Percentiles rank a stretch among this genome's conserved stretches.
Conservation (phyloP, 2,329 filamentous ascomycete species). For the Venturia nashicola region DNA sequence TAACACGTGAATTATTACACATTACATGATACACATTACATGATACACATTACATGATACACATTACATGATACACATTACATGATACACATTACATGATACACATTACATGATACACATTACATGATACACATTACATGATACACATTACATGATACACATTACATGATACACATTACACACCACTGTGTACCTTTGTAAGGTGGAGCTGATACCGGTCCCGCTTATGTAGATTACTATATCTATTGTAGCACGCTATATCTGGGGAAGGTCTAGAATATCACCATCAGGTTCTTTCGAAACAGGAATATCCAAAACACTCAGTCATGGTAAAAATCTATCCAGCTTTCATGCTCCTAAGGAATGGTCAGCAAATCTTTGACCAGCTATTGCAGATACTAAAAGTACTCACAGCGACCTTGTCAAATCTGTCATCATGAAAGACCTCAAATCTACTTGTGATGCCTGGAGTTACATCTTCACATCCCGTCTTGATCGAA, state of each 20-base stretch:
- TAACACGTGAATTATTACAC: no score
- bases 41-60: no score
- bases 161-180: no score
- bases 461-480: slow-evolving; percentile 25
- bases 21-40: no score
- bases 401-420: slow-evolving; percentile 14
- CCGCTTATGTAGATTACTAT: neutral
- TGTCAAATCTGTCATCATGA: slow-evolving; percentile 20
- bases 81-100: no score
- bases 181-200: no score
- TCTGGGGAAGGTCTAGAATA: neutral
- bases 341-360: slow-evolving; percentile 9
- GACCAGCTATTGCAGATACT: slow-evolving; percentile 10
- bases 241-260: neutral
- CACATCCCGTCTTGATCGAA: slow-evolving; percentile 17
- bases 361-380: neutral
- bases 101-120: no score
- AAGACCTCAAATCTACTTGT: slow-evolving; percentile 32
- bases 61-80: no score
- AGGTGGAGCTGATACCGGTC: neutral
- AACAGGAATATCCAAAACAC: no score
- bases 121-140: no score
- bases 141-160: no score
- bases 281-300: no score
- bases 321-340: neutral